phyloP scores from a whole-genome alignment of 768 basidiomycete species.

The Pulveroboletus sp. region DNA sequence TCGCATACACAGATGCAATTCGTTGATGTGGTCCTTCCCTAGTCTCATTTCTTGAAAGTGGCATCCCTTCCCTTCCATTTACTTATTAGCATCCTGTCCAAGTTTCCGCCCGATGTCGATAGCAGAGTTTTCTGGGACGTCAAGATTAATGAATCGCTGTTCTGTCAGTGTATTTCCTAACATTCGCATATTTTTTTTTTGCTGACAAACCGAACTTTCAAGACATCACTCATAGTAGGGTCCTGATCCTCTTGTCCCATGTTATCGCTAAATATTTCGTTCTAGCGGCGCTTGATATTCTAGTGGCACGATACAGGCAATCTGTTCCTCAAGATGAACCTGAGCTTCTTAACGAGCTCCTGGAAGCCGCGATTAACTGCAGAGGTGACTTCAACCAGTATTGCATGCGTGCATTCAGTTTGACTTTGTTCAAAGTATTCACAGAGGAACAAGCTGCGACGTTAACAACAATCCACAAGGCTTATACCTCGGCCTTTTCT shows the following conservation, averaged over 20 bases:
- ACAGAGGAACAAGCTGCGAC: conserved; percentile 55
- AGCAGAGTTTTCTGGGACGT: conserved; percentile 73
- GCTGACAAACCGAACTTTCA: conserved; percentile 6
- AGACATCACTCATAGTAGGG: conserved; percentile 37
- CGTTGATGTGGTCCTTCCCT: conserved; percentile 13
- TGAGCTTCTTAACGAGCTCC: conserved; percentile 43
- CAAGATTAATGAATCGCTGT: conserved; percentile 58
- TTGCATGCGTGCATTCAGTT: not conserved
- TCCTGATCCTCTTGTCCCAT: not conserved
- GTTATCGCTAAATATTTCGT: conserved; percentile 22
- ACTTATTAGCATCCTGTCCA: conserved; percentile 68
- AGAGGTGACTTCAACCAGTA: conserved; percentile 52
- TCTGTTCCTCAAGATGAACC: conserved; percentile 32
- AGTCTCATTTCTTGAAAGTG: conserved; percentile 87
- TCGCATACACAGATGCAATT: not conserved
- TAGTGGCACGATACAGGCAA: conserved; percentile 48
- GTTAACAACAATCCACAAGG: conserved; percentile 42
- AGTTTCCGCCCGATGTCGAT: conserved; percentile 75
- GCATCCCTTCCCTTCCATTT: conserved; percentile 77
- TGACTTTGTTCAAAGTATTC: conserved; percentile 44
- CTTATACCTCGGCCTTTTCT: conserved; percentile 21
- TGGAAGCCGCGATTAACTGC: conserved; percentile 49
- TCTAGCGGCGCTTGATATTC: conserved; percentile 51
- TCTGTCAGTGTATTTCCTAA: conserved; percentile 44
- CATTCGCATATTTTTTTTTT: not conserved